Evolutionary conservation across 768 basidiomycete genomes (phyloP), one percentile per base, ranked within the genome.

Genomic region (Suillus subluteus): DNA sequence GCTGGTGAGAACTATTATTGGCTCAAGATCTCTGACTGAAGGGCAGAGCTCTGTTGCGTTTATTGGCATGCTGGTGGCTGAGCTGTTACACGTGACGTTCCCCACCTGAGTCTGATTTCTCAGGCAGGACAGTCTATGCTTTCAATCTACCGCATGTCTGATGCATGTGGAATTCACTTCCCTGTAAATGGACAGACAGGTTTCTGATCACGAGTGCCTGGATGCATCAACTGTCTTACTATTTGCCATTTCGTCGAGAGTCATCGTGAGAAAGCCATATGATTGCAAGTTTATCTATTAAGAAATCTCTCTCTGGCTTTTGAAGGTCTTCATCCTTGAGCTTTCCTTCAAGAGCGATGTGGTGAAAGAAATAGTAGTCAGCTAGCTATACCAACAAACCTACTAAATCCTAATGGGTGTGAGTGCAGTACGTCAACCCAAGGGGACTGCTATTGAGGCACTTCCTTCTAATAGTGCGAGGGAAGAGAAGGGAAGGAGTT

Each of bases 311-410:
- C 83, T 65, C 86, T 82, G 15, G 86, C 86, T 71, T 88, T 90
- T 68, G 79, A 21, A 84, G 58, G 66, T 89, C 86, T 70, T 91
- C 91, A 11, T 89, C 89, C 68, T 82, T 86, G 44, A 92, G 80
- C 73, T 91, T 92, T 12, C 74, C 71, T 66, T 92, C 87, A 52
- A 95, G 72, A 0, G 87, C 85, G 1, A n/a, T n/a, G n/a, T n/a
- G n/a, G n/a, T n/a, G n/a, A n/a, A n/a, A n/a, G n/a, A n/a, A n/a
- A n/a, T n/a, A n/a, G n/a, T n/a, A n/a, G n/a, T n/a, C n/a, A n/a
- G n/a, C n/a, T n/a, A n/a, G n/a, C n/a, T n/a, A n/a, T n/a, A n/a
- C n/a, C n/a, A n/a, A n/a, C n/a, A n/a, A n/a, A n/a, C n/a, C n/a
- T n/a, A n/a, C n/a, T n/a, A n/a, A n/a, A n/a, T n/a, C n/a, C n/a